Evolutionary conservation across 2,329 filamentous ascomycete genomes (phyloP).

Genomic region (Aspergillus sp.): DNA sequence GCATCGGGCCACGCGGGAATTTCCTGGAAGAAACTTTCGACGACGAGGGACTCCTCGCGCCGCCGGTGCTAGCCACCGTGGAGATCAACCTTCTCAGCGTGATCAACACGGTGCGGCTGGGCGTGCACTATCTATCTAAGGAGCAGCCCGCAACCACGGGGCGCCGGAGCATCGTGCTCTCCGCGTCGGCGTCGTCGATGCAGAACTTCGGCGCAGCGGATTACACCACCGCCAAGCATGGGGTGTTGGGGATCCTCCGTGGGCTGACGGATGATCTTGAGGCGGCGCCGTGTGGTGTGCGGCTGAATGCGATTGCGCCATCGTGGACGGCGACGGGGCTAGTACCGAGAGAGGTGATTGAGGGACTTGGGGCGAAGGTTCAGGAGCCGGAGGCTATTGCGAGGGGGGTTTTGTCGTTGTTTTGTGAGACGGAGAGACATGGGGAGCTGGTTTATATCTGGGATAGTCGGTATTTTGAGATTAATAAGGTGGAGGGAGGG

Average conservation of each 20-base stretch:
- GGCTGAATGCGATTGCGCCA: constrained; percentile 56
- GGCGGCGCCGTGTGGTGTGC: constrained; percentile 28
- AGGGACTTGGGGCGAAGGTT: constrained; percentile 16
- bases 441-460: constrained; percentile 54
- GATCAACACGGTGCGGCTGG: constrained; percentile 51
- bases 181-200: constrained; percentile 50
- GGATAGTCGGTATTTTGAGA: constrained; percentile 50
- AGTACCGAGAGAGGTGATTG: constrained; percentile 35
- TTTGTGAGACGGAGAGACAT: constrained; percentile 48
- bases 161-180: constrained; percentile 53
- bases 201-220: constrained; percentile 52
- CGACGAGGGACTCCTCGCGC: constrained; percentile 47
- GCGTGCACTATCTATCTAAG: constrained; percentile 44
- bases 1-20: constrained; percentile 47
- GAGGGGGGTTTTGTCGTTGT: constrained; percentile 47
- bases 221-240: constrained; percentile 56
- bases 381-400: constrained; percentile 51
- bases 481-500: constrained; percentile 46
- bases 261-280: constrained; percentile 42
- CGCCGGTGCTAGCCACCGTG: constrained; percentile 44
- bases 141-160: too few species aligned
- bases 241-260: constrained; percentile 53
- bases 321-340: constrained; percentile 55
- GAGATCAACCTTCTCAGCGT: constrained; percentile 52
- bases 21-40: constrained; percentile 50